Conservation (phyloP, 371 early-diverging fungal species). For the Homolaphlyctis polyrhiza region DNA sequence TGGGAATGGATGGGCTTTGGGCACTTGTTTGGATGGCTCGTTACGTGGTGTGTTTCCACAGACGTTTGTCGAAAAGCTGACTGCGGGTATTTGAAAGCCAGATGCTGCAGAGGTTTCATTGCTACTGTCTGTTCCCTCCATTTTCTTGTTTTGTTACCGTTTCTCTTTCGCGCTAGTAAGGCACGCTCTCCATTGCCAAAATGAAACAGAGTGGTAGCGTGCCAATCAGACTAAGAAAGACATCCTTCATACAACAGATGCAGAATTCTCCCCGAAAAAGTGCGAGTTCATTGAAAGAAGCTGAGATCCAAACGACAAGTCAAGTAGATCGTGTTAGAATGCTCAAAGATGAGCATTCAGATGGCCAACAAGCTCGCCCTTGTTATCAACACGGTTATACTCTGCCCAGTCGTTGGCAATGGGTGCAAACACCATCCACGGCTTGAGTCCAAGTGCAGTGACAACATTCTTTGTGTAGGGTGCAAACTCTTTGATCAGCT, state of each 20-base stretch:
- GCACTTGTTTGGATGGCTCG: constrained; percentile 11
- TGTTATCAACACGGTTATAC: constrained; percentile 57
- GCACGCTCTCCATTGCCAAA: no score
- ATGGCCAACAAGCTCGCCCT: constrained; percentile 14
- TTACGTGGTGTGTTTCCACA: constrained; percentile 13
- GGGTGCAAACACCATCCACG: constrained; percentile 57
- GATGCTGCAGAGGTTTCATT: no score
- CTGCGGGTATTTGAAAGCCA: not conserved
- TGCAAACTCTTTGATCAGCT: constrained; percentile 38
- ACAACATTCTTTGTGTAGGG: constrained; percentile 41
- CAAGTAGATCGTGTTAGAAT: no score
- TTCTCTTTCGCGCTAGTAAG: no score
- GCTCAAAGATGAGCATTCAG: constrained; percentile 2
- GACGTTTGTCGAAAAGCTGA: constrained; percentile 12
- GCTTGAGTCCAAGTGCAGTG: constrained; percentile 52
- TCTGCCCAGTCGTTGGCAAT: constrained; percentile 61
- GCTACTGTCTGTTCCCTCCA: no score
- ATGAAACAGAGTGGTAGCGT: no score
- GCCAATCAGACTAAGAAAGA: no score
- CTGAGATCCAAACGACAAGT: no score
- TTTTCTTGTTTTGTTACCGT: no score
- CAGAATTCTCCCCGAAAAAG: no score
- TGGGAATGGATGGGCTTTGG: constrained; percentile 18
- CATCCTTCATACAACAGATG: no score
- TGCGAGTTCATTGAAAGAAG: no score